phyloP scores from a whole-genome alignment of 2,329 filamentous ascomycete species.

The Aphanoascus verrucosus region DNA sequence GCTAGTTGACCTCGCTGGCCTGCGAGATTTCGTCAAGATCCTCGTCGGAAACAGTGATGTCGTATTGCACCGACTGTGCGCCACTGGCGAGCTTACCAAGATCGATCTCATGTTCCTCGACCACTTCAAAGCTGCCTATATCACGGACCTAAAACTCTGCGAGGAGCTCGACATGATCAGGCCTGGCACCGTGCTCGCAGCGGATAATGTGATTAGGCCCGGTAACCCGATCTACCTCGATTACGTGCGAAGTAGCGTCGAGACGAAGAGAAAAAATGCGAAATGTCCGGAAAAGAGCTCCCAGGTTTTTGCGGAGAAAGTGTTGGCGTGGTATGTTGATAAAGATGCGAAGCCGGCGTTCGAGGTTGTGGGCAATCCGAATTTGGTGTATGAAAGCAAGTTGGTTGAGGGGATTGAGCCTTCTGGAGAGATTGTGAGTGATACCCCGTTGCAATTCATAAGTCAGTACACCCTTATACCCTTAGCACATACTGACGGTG shows the following conservation, averaged over 20 bases:
- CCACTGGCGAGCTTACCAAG: slow-evolving; percentile 42
- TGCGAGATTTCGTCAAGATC: slow-evolving; percentile 59
- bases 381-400: slow-evolving; percentile 55
- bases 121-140: slow-evolving; percentile 69
- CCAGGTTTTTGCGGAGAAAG: slow-evolving; percentile 19
- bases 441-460: background rate
- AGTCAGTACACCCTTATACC: background rate
- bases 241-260: slow-evolving; percentile 56
- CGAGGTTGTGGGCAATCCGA: slow-evolving; percentile 46
- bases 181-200: slow-evolving; percentile 40
- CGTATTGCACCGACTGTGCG: slow-evolving; percentile 52
- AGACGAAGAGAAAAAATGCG: slow-evolving; percentile 46
- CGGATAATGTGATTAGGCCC: slow-evolving; percentile 37
- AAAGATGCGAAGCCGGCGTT: slow-evolving; percentile 20
- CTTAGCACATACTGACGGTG: slow-evolving; percentile 18
- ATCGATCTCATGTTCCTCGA: slow-evolving; percentile 70
- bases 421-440: slow-evolving; percentile 51
- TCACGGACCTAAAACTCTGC: slow-evolving; percentile 62
- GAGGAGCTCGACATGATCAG: slow-evolving; percentile 58
- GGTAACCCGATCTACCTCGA: slow-evolving; percentile 42
- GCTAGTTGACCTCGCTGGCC: slow-evolving; percentile 62
- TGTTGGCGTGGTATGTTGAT: slow-evolving; percentile 21
- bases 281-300: slow-evolving; percentile 20
- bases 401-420: slow-evolving; percentile 57
- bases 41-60: slow-evolving; percentile 58